phyloP scores from a whole-genome alignment of 306 rosid genomes.

The Vicia villosa region DNA sequence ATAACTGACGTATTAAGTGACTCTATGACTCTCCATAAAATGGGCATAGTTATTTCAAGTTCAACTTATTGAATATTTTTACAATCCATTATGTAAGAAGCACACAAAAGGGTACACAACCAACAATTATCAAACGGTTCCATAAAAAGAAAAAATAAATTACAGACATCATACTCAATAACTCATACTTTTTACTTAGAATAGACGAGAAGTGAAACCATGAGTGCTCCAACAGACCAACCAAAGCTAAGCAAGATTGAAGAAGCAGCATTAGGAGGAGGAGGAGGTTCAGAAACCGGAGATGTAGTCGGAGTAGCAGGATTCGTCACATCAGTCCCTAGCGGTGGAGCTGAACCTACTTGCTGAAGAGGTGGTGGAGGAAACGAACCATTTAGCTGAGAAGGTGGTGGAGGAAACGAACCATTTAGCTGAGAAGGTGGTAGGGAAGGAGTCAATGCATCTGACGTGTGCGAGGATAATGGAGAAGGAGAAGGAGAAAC shows the following conservation, averaged over 20 bases:
- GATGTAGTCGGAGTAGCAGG: constrained; percentile 56
- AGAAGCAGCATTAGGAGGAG: constrained; percentile 61
- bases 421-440: constrained; percentile 27
- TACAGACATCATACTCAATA: constrained; percentile 13
- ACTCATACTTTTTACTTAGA: constrained; percentile 39
- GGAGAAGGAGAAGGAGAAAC: constrained; percentile 35
- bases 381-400: constrained; percentile 12
- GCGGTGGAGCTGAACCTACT: constrained; percentile 1
- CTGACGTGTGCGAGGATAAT: constrained; percentile 45
- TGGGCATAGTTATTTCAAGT: constrained; percentile 29
- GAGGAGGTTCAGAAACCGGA: constrained; percentile 55
- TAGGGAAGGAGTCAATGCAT: constrained; percentile 31
- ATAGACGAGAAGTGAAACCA: constrained; percentile 51
- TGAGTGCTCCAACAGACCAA: constrained; percentile 68
- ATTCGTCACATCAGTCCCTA: constrained; percentile 35
- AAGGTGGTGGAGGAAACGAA: constrained; percentile 31
- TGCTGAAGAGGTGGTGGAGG: constrained; percentile 17
- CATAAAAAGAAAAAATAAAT: background rate
- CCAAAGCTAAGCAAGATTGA: constrained; percentile 49
- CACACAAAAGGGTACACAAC: constrained; percentile 34
- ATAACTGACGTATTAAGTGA: background rate
- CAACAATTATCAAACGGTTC: constrained; percentile 40
- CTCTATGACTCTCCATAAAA: background rate
- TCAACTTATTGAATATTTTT: constrained; percentile 36
- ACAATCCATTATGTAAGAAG: constrained; percentile 26